Evolutionary conservation across 1,284 basidiomycete genomes (phyloP).

Genomic region (Ceratobasidium sp.): DNA sequence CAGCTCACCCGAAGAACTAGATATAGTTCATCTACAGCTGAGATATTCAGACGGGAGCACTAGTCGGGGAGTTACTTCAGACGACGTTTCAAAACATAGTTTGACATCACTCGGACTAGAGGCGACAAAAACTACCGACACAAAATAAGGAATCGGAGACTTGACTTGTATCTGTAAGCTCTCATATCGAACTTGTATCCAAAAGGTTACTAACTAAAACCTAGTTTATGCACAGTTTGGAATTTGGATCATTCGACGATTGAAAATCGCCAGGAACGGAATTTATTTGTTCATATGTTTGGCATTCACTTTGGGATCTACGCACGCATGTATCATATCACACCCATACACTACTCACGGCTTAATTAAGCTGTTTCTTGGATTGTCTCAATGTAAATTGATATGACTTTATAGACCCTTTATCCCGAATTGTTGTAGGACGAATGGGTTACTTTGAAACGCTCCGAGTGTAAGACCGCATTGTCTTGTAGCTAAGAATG

Average conservation of each 20-base stretch:
- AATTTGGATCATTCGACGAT: neutral
- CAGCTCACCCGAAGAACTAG: constrained; percentile 8
- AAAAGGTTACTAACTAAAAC: neutral
- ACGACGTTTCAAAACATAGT: constrained; percentile 33
- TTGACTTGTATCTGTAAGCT: neutral
- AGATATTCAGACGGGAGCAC: constrained; percentile 33
- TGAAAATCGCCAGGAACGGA: neutral
- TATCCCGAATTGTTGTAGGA: too few relatives aligned
- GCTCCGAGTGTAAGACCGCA: too few relatives aligned
- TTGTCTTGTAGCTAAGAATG: too few relatives aligned
- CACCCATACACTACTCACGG: neutral
- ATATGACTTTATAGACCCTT: neutral
- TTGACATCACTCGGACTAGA: constrained; percentile 23
- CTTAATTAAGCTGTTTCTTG: neutral
- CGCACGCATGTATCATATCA: neutral
- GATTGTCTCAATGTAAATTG: neutral
- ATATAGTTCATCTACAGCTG: constrained; percentile 28
- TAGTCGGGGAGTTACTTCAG: constrained; percentile 19
- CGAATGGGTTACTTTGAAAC: too few relatives aligned
- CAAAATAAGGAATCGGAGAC: constrained; percentile 6
- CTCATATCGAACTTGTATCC: neutral
- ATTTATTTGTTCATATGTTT: neutral
- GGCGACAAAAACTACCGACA: constrained; percentile 22
- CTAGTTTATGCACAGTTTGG: neutral
- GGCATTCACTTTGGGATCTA: neutral